These are phyloP conservation scores for Marasmius sp. DNA, from an alignment of 1,284 basidiomycete genomes.

Conservation along the genomic window DNA sequence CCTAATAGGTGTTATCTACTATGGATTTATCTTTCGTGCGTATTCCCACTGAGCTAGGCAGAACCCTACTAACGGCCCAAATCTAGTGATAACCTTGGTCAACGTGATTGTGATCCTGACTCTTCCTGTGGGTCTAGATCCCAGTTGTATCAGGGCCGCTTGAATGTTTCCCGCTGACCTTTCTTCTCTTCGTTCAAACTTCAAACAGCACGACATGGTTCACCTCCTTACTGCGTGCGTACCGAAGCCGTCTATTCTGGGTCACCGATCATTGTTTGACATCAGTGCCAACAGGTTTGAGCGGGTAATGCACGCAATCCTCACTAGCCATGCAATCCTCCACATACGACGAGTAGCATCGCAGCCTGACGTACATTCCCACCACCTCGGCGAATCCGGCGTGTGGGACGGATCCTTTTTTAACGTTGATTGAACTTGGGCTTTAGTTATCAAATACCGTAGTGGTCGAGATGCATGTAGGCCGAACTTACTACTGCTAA, in stretches of 20 bases:
- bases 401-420: neutral
- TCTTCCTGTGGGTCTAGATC: neutral
- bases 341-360: neutral
- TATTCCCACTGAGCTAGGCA: neutral
- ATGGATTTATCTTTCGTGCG: neutral
- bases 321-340: neutral
- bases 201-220: neutral
- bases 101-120: neutral
- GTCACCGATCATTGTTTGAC: neutral
- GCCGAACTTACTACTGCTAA: too few relatives aligned
- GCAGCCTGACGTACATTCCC: neutral
- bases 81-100: neutral
- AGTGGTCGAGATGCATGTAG: too few relatives aligned
- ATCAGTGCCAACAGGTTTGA: neutral
- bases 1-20: neutral
- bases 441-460: too few relatives aligned
- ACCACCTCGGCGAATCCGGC: neutral
- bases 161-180: neutral
- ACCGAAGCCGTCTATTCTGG: too few relatives aligned
- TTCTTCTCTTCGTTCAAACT: too few relatives aligned
- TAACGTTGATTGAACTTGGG: neutral
- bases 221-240: neutral
- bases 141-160: neutral
- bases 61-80: neutral
- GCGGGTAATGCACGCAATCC: neutral